phyloP scores from a whole-genome alignment of 306 rosid genomes.

The Cicer arietinum region DNA sequence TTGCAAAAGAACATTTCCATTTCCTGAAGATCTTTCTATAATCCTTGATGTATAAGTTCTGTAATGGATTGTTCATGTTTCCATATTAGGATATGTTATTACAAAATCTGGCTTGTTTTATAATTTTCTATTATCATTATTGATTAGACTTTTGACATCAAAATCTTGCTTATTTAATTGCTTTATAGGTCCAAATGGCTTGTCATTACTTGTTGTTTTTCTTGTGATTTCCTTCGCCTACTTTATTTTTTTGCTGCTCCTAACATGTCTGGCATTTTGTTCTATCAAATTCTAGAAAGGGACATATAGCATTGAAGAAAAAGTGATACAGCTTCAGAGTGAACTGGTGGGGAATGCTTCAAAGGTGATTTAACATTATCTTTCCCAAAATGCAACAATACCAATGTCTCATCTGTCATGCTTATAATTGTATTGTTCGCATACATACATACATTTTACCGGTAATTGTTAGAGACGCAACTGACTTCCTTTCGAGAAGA shows the following conservation, averaged over 20 bases:
- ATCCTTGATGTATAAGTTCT: neutral
- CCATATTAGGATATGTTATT: neutral
- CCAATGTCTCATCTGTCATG: neutral
- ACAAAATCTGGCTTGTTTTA: slow-evolving; percentile 1
- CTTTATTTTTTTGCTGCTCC: slow-evolving; percentile 1
- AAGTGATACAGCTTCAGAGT: slow-evolving; percentile 74
- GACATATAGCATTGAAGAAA: slow-evolving; percentile 61
- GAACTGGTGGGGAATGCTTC: slow-evolving; percentile 85
- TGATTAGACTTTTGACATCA: neutral
- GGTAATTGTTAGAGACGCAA: neutral
- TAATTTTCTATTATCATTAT: slow-evolving; percentile 3
- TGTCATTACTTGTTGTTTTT: slow-evolving; percentile 10
- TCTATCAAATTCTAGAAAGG: slow-evolving; percentile 66
- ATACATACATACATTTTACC: slow-evolving; percentile 28
- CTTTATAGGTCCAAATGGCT: neutral
- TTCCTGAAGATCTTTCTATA: neutral
- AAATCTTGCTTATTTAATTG: slow-evolving; percentile 11
- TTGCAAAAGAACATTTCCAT: neutral
- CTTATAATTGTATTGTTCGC: slow-evolving; percentile 23
- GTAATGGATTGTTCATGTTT: neutral
- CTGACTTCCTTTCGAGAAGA: neutral
- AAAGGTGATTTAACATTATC: slow-evolving; percentile 61
- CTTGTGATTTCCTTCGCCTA: slow-evolving; percentile 14
- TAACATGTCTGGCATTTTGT: slow-evolving; percentile 29
- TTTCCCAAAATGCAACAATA: slow-evolving; percentile 27